phyloP scores from a whole-genome alignment of 1,284 basidiomycete species.

The Heliocybe sulcata region DNA sequence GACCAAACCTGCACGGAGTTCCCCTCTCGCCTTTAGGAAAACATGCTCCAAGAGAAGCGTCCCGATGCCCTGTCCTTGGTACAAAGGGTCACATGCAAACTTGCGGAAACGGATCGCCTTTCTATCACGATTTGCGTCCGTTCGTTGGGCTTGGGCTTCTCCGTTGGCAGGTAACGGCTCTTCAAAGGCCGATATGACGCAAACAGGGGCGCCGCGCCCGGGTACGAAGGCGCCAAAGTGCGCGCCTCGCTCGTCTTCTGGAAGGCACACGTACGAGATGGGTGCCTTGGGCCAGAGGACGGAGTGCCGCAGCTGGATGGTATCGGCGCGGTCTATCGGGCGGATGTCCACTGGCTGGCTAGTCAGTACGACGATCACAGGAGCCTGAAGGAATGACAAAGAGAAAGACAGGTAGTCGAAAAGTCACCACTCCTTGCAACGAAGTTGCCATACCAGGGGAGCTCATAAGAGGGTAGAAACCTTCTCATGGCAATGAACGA shows the following conservation, averaged over 20 bases:
- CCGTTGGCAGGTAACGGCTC: conserved; percentile 22
- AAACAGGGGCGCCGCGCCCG: conserved; percentile 24
- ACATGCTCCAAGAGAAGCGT: conserved; percentile 36
- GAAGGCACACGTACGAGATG: conserved; percentile 39
- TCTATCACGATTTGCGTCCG: conserved; percentile 2
- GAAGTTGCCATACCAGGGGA: too few species aligned
- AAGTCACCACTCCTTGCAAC: too few species aligned
- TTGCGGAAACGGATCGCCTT: conserved; percentile 46
- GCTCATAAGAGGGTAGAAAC: too few species aligned
- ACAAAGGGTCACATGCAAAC: conserved; percentile 45
- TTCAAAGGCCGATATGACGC: conserved; percentile 50
- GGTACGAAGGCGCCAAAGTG: conserved; percentile 49
- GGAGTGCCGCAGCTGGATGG: conserved; percentile 43
- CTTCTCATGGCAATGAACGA: too few species aligned
- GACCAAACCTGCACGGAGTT: conserved; percentile 29
- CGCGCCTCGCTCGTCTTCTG: conserved; percentile 39
- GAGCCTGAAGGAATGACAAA: too few species aligned
- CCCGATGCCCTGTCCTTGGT: conserved; percentile 44
- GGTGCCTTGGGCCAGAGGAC: conserved; percentile 52
- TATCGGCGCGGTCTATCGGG: conserved; percentile 32
- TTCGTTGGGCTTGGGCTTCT: conserved; percentile 18
- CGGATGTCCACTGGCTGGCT: background rate
- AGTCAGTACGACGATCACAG: background rate
- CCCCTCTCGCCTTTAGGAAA: conserved; percentile 27
- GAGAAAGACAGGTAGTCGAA: too few species aligned